Conservation (phyloP, 2,329 filamentous ascomycete species). For the Emergomyces africanus region DNA sequence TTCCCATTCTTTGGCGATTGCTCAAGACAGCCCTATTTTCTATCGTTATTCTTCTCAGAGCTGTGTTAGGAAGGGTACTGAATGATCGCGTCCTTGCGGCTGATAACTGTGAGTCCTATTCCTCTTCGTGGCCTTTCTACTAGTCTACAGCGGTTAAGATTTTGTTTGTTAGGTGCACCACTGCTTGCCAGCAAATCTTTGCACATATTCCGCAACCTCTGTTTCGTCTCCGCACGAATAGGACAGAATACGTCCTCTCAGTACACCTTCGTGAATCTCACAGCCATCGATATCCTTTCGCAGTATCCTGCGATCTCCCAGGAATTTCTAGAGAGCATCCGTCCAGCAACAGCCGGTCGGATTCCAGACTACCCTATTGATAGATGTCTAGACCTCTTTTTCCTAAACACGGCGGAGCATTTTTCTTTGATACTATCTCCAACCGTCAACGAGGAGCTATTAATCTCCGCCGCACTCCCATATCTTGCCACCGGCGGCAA, state of each 20-base stretch:
- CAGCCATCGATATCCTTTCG: slow-evolving; percentile 67
- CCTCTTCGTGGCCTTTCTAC: neutral
- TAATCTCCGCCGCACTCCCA: slow-evolving; percentile 59
- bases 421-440: slow-evolving; percentile 59
- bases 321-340: slow-evolving; percentile 53
- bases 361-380: slow-evolving; percentile 55
- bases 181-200: slow-evolving; percentile 58
- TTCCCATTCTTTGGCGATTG: slow-evolving; percentile 61
- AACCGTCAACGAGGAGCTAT: slow-evolving; percentile 54
- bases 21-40: slow-evolving; percentile 66
- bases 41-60: slow-evolving; percentile 59
- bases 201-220: slow-evolving; percentile 61
- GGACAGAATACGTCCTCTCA: slow-evolving; percentile 66
- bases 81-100: slow-evolving; percentile 43
- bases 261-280: slow-evolving; percentile 71
- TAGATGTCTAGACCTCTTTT: slow-evolving; percentile 70
- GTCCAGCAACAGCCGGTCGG: slow-evolving; percentile 40
- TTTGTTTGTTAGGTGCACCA: slow-evolving; percentile 39
- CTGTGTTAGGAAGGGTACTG: slow-evolving; percentile 54
- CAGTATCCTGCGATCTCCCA: slow-evolving; percentile 55
- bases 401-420: slow-evolving; percentile 76
- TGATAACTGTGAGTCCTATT: slow-evolving; percentile 35
- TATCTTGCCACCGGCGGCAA: slow-evolving; percentile 55
- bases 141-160: slow-evolving; percentile 6
- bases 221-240: slow-evolving; percentile 66